These are phyloP conservation scores for Xylaria grammica DNA, from an alignment of 495 filamentous ascomycete genomes.

Conservation along the genomic window DNA sequence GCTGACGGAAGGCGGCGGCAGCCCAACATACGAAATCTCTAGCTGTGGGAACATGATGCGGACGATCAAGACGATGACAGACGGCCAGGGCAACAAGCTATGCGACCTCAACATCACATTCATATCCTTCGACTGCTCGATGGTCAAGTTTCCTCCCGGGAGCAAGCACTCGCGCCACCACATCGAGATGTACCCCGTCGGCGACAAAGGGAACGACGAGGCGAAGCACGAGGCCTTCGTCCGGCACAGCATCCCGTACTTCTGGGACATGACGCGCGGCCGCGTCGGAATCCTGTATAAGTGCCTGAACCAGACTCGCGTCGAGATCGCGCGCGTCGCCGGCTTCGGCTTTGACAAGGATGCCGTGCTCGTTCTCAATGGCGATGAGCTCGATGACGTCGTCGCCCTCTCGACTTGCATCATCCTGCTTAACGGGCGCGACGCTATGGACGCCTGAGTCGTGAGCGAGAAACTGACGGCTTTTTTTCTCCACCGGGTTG, in stretches of 20 bases:
- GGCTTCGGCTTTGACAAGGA: conserved; percentile 37
- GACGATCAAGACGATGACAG: conserved; percentile 34
- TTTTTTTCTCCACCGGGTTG: background rate
- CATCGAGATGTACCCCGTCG: conserved; percentile 37
- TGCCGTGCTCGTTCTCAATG: conserved; percentile 34
- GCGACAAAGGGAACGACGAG: conserved; percentile 23
- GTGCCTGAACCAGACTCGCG: conserved; percentile 39
- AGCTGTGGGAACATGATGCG: conserved; percentile 41
- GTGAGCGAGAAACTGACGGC: background rate
- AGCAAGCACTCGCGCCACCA: conserved; percentile 33
- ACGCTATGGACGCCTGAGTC: conserved; percentile 35
- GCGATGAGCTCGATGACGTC: conserved; percentile 32
- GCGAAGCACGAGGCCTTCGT: conserved; percentile 39
- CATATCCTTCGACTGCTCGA: conserved; percentile 34
- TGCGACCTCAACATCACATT: conserved; percentile 41
- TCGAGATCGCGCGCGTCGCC: conserved; percentile 35
- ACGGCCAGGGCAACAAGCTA: conserved; percentile 26
- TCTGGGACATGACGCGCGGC: conserved; percentile 39
- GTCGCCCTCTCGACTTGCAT: conserved; percentile 37
- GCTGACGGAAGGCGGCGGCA: background rate
- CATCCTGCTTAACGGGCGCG: conserved; percentile 35
- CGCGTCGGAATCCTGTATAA: conserved; percentile 36
- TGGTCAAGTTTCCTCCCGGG: conserved; percentile 31
- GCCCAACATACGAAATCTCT: conserved; percentile 30
- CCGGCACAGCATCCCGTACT: conserved; percentile 34